A percentile compares a stretch with the other conserved stretches of the same genome.
Conservation (phyloP, 2,329 filamentous ascomycete genomes). For the Tolypocladium paradoxum region DNA sequence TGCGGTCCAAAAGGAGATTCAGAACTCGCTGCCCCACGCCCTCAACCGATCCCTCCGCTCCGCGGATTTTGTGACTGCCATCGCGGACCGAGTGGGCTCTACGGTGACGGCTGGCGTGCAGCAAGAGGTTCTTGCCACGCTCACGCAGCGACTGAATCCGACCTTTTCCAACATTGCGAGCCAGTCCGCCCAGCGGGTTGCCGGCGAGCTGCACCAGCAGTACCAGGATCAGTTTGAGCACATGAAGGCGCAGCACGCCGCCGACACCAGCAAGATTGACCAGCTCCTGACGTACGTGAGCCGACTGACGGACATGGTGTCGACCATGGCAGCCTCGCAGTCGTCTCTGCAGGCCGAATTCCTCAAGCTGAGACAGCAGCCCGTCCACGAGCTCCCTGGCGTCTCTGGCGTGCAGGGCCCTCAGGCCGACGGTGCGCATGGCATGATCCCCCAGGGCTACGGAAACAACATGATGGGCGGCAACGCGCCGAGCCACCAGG, state of each 20-base stretch:
- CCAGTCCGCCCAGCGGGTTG: slow-evolving; percentile 56
- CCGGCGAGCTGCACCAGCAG: slow-evolving; percentile 56
- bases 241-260: slow-evolving; percentile 37
- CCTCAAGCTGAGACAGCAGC: slow-evolving; percentile 44
- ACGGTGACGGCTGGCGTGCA: slow-evolving; percentile 60
- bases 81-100: slow-evolving; percentile 58
- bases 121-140: slow-evolving; percentile 49
- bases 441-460: slow-evolving; percentile 16
- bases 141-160: slow-evolving; percentile 56
- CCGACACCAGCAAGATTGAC: slow-evolving; percentile 56
- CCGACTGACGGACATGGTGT: slow-evolving; percentile 57
- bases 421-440: slow-evolving; percentile 12
- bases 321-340: slow-evolving; percentile 58
- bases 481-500: slow-evolving; percentile 17
- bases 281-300: slow-evolving; percentile 58
- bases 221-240: slow-evolving; percentile 39
- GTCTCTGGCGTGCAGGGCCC: slow-evolving; percentile 12
- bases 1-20: slow-evolving; percentile 62
- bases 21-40: slow-evolving; percentile 57
- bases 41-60: slow-evolving; percentile 47
- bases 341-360: slow-evolving; percentile 56
- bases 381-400: slow-evolving; percentile 31
- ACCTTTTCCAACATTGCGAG: slow-evolving; percentile 54
- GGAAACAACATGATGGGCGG: slow-evolving; percentile 13
- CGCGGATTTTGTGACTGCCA: slow-evolving; percentile 58